Evolutionary conservation across 2,329 filamentous ascomycete genomes (phyloP), one percentile per base, ranked within the genome.

Genomic region (Neonectria magnoliae): DNA sequence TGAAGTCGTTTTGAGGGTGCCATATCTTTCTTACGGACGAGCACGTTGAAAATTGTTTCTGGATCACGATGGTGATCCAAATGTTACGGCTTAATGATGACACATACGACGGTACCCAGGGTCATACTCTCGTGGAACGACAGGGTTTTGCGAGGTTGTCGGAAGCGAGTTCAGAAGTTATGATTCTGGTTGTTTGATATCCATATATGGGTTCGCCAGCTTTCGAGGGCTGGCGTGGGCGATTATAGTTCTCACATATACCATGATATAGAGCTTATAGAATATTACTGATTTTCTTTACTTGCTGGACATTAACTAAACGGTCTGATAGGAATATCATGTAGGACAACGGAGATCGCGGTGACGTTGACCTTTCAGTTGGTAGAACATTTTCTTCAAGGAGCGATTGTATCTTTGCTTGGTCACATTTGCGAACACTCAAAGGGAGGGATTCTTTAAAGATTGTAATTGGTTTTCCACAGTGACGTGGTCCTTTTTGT

Each of bases 1-100:
- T 79, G 75, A 76, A 75, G 44, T 83, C 70, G 58, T 77, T 86
- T 16, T 86, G 77, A 64, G 10, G 16, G 20, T 5, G 5, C 10
- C 6, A 53, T 16, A 16, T 48, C 52, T 27, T 18, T 33, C 29
- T 33, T 10, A 5, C 33, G 29, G 48, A 51, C 18, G n/a, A 51
- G 13, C 27, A 51, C 29, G 5, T 20, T 51, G 48, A n/a, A 51
- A 9, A 8, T 11, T 51, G 29, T 51, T 16, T 36, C 4, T 1
- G 48, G 48, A 14, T 9, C 7, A 51, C 14, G 33, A 20, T 18
- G 13, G 11, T 6, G n/a, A 14, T 20, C 48, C 16, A 33, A 14
- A 14, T 33, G 2, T 33, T 51, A 36, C 18, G 29, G 11, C n/a
- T 51, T 51, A 20, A 51, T 51, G 29, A 51, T 51, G 48, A 33